A percentile compares a stretch with the other conserved stretches of the same genome.
These are phyloP conservation scores for Pythium scleroteichum DNA, from an alignment of 352 stramenopile genomes.

Conservation along the genomic window DNA sequence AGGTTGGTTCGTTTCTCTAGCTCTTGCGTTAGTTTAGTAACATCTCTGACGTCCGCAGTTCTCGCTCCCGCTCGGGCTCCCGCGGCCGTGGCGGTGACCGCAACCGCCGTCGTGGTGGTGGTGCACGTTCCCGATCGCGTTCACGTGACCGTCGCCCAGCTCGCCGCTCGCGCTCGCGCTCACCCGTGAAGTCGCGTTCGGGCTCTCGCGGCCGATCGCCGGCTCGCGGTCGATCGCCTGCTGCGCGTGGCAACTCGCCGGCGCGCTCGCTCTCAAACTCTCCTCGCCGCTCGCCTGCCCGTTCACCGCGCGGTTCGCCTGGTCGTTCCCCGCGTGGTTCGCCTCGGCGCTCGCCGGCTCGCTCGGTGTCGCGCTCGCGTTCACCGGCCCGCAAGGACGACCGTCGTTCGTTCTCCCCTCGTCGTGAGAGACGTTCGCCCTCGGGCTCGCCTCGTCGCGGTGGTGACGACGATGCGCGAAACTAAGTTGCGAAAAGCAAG, in stretches of 20 bases:
- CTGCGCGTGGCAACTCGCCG: conserved; percentile 30
- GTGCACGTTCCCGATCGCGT: conserved; percentile 41
- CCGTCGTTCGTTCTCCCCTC: conserved; percentile 50
- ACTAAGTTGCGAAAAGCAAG: conserved; percentile 30
- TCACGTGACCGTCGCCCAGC: conserved; percentile 35
- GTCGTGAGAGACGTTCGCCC: conserved; percentile 56
- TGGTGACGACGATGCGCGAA: conserved; percentile 33
- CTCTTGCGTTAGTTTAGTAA: background rate
- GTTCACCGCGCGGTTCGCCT: conserved; percentile 21
- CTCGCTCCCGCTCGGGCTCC: conserved; percentile 52
- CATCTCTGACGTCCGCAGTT: conserved; percentile 24
- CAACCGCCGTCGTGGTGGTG: conserved; percentile 15
- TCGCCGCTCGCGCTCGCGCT: conserved; percentile 30
- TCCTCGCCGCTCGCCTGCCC: conserved; percentile 15
- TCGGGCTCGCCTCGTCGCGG: conserved; percentile 49
- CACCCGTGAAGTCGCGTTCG: conserved; percentile 43
- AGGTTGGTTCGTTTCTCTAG: background rate
- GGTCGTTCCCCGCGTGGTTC: conserved; percentile 42
- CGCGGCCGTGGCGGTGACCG: conserved; percentile 26
- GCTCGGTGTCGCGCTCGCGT: conserved; percentile 43
- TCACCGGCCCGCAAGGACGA: conserved; percentile 35
- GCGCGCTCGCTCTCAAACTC: conserved; percentile 42
- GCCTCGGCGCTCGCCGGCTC: conserved; percentile 44
- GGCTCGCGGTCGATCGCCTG: conserved; percentile 33
- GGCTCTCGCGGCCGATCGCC: conserved; percentile 36